phyloP scores from a whole-genome alignment of 2,329 filamentous ascomycete genomes.

The Epichloe hybrida region DNA sequence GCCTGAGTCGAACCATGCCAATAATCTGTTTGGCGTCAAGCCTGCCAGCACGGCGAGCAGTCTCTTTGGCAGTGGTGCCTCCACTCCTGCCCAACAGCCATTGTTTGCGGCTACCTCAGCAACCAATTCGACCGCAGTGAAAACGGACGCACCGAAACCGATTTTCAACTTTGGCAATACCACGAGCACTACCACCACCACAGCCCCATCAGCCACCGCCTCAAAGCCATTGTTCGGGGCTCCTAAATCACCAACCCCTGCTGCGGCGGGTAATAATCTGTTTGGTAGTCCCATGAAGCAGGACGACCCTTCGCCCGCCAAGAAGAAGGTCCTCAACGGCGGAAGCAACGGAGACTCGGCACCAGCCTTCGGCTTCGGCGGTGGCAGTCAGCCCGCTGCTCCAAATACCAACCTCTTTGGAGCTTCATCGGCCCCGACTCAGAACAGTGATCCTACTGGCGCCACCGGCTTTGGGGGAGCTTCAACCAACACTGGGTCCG shows the following conservation, averaged over 20 bases:
- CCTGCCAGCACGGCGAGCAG: constrained; percentile 7
- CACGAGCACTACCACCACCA: constrained; percentile 14
- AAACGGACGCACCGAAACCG: constrained; percentile 12
- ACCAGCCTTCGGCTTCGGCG: constrained; percentile 23
- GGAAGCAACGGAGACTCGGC: constrained; percentile 12
- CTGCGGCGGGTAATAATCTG: constrained; percentile 14
- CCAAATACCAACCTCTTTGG: constrained; percentile 28
- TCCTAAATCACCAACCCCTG: constrained; percentile 20
- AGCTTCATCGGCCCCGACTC: constrained; percentile 12
- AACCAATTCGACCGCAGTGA: constrained; percentile 4
- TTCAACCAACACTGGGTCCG: constrained; percentile 11
- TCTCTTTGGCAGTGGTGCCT: constrained; percentile 3
- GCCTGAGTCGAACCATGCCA: constrained; percentile 6
- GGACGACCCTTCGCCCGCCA: constrained; percentile 24
- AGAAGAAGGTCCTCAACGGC: constrained; percentile 21
- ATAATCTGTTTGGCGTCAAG: constrained; percentile 15
- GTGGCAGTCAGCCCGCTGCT: constrained; percentile 4
- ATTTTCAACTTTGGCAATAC: constrained; percentile 21
- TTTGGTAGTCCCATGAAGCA: constrained; percentile 34
- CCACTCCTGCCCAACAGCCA: constrained; percentile 11
- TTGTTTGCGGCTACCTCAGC: constrained; percentile 6
- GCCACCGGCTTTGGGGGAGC: constrained; percentile 28
- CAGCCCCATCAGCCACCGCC: constrained; percentile 14
- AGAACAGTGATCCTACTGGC: constrained; percentile 8
- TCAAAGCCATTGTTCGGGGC: constrained; percentile 26